Conservation (phyloP, 192 early-diverging fungal species). For the Paraglomus brasilianum region DNA sequence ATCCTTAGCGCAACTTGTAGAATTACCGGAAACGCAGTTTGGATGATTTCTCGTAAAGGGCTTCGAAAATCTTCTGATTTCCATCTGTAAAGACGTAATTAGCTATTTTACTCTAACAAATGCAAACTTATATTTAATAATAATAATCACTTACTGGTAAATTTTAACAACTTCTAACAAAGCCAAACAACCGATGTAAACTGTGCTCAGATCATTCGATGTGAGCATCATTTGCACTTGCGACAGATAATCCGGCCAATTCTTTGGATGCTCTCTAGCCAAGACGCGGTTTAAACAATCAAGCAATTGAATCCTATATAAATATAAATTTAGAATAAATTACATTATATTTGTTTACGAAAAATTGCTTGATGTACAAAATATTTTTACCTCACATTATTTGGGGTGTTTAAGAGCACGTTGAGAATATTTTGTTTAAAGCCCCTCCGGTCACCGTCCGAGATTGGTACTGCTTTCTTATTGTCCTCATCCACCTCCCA, state of each 20-base stretch:
- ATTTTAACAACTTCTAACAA: slow-evolving; percentile 78
- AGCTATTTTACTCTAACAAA: slow-evolving; percentile 1
- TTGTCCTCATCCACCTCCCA: slow-evolving; percentile 55
- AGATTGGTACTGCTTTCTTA: slow-evolving; percentile 39
- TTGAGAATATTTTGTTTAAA: slow-evolving; percentile 75
- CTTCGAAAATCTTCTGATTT: slow-evolving; percentile 58
- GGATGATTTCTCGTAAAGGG: slow-evolving; percentile 68
- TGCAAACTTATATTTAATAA: background rate
- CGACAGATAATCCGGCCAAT: slow-evolving; percentile 78
- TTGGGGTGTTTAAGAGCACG: slow-evolving; percentile 68
- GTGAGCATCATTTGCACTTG: slow-evolving; percentile 64
- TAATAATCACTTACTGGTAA: slow-evolving; percentile 59
- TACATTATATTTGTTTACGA: background rate
- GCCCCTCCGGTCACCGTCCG: slow-evolving; percentile 66
- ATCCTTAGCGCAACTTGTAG: slow-evolving; percentile 74
- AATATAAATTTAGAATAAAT: slow-evolving; percentile 10
- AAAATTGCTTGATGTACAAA: background rate
- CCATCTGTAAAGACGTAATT: slow-evolving; percentile 54
- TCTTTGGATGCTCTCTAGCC: slow-evolving; percentile 70
- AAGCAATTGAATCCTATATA: slow-evolving; percentile 66
- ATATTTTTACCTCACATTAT: slow-evolving; percentile 62
- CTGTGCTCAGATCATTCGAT: slow-evolving; percentile 60
- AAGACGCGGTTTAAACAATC: slow-evolving; percentile 77
- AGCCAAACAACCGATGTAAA: slow-evolving; percentile 78
- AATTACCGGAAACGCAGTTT: slow-evolving; percentile 73